Evolutionary conservation across 306 rosid genomes (phyloP).

Genomic region (Ammopiptanthus mongolicus): DNA sequence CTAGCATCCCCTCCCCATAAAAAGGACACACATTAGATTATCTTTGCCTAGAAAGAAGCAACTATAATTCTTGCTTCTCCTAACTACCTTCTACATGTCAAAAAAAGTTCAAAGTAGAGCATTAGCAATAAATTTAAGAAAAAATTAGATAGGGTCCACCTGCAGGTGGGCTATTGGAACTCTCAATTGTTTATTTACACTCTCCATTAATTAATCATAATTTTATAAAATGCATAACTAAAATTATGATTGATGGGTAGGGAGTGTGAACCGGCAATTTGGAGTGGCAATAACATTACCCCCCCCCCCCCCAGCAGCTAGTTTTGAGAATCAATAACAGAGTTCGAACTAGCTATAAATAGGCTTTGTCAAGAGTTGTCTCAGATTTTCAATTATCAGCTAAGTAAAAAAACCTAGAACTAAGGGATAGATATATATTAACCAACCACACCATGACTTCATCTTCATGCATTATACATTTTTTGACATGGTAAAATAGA

Average conservation of each 20-base stretch:
- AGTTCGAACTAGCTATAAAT: not conserved
- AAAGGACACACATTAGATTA: not conserved
- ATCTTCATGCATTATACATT: not conserved
- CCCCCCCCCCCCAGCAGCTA: slow-evolving; percentile 7
- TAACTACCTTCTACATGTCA: not conserved
- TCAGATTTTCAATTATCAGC: slow-evolving; percentile 3
- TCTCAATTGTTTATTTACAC: too few relatives aligned
- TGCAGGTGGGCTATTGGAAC: too few relatives aligned
- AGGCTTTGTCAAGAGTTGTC: not conserved
- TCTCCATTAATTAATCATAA: too few relatives aligned
- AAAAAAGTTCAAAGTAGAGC: not conserved
- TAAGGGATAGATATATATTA: too few relatives aligned
- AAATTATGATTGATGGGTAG: too few relatives aligned
- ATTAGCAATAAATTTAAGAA: not conserved
- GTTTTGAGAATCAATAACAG: not conserved
- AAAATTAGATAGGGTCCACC: not conserved
- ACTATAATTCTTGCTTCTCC: not conserved
- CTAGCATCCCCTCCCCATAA: not conserved
- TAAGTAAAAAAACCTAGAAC: not conserved
- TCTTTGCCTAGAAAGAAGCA: not conserved
- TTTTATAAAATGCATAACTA: too few relatives aligned
- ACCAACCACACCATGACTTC: too few relatives aligned
- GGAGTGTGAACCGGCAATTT: too few relatives aligned
- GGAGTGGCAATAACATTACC: too few relatives aligned
- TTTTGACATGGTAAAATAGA: not conserved